These are phyloP conservation scores for Sodiomyces alkalinus DNA, from an alignment of 2,329 filamentous ascomycete genomes.

Conservation along the genomic window DNA sequence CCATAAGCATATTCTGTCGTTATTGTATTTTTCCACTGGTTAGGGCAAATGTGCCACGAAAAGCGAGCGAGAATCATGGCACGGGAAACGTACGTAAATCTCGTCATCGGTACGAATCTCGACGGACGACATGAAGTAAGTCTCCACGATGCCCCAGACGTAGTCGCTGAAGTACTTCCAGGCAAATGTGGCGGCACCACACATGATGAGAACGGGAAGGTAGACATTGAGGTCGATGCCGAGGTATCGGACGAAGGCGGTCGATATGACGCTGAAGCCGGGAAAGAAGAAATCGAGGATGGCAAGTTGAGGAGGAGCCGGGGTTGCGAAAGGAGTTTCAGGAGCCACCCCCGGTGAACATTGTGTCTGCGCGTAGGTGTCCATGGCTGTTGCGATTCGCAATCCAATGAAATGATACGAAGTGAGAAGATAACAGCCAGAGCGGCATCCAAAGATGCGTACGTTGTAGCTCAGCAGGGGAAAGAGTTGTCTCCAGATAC, in stretches of 20 bases:
- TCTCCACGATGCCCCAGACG: constrained; percentile 29
- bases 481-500: too few relatives aligned
- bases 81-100: constrained; percentile 33
- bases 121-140: constrained; percentile 48
- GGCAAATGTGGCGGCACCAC: constrained; percentile 31
- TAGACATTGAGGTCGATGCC: constrained; percentile 48
- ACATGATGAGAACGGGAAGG: constrained; percentile 38
- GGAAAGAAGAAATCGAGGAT: constrained; percentile 51
- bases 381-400: constrained; percentile 1
- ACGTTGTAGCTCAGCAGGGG: too few relatives aligned
- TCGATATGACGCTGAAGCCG: constrained; percentile 43
- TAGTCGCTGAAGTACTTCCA: constrained; percentile 37
- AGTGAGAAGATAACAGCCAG: too few relatives aligned
- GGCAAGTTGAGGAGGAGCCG: constrained; percentile 21
- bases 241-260: constrained; percentile 37
- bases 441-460: too few relatives aligned
- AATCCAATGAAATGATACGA: constrained; percentile 2
- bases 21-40: background rate
- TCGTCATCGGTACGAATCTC: constrained; percentile 56
- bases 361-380: too few relatives aligned
- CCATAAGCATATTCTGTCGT: constrained; percentile 45
- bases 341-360: too few relatives aligned
- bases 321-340: too few relatives aligned
- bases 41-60: background rate
- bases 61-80: too few relatives aligned